Conservation (phyloP, 148 eudicot species). For the Pharnaceum exiguum region DNA sequence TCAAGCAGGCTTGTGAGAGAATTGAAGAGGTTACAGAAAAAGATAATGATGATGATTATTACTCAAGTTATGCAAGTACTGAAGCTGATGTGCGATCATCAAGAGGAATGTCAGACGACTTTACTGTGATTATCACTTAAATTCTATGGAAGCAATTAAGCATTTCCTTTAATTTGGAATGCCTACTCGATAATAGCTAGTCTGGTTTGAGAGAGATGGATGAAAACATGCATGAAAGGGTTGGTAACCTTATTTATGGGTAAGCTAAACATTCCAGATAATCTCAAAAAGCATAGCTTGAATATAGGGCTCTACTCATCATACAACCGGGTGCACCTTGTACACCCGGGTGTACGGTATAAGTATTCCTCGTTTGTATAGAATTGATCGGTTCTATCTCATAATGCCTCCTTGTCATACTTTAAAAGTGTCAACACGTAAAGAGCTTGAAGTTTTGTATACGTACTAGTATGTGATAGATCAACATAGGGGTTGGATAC, state of each 20-base stretch:
- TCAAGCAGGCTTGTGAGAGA: conserved; percentile 55
- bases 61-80: conserved; percentile 31
- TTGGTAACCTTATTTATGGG: too few relatives aligned
- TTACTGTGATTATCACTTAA: conserved; percentile 19
- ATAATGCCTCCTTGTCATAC: neutral
- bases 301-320: too few relatives aligned
- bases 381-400: neutral
- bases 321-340: too few relatives aligned
- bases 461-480: conserved; percentile 2
- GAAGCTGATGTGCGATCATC: conserved; percentile 35
- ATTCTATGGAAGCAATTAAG: too few relatives aligned
- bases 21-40: conserved; percentile 60
- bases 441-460: conserved; percentile 1
- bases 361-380: neutral
- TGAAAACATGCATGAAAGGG: too few relatives aligned
- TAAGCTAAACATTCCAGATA: too few relatives aligned
- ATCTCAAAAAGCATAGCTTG: too few relatives aligned
- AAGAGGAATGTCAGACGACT: conserved; percentile 49
- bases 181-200: neutral
- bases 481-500: conserved; percentile 4
- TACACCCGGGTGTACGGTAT: too few relatives aligned
- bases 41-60: conserved; percentile 50
- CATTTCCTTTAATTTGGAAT: too few relatives aligned
- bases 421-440: neutral
- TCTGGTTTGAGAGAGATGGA: too few relatives aligned